Percentiles rank a stretch among this genome's conserved stretches.
Conservation (phyloP, 2,329 filamentous ascomycete species). For the Clathrospora elynae region DNA sequence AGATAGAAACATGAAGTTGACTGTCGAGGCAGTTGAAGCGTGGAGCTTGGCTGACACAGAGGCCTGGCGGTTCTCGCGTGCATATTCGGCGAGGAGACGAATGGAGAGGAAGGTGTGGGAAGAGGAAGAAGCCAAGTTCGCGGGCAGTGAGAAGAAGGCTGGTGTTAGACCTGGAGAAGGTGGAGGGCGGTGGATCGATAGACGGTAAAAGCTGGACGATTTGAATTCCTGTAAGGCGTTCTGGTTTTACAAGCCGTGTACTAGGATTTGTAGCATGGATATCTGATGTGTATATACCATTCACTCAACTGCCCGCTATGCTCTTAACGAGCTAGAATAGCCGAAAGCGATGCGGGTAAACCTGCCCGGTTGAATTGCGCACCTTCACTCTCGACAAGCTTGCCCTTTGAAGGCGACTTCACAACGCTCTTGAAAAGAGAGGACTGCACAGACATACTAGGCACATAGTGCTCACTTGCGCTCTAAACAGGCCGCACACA, state of each 20-base stretch:
- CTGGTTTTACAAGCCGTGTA: neutral
- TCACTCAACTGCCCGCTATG: too few relatives aligned
- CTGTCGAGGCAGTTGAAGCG: slow-evolving; percentile 53
- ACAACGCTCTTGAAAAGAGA: too few relatives aligned
- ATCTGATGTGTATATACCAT: too few relatives aligned
- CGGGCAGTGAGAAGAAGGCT: slow-evolving; percentile 60
- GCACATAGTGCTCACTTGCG: too few relatives aligned
- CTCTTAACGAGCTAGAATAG: too few relatives aligned
- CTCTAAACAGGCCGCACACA: neutral
- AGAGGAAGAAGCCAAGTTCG: slow-evolving; percentile 69
- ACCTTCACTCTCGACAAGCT: too few relatives aligned
- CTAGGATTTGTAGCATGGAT: too few relatives aligned
- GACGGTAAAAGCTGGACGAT: slow-evolving; percentile 3
- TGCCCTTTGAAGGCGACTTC: too few relatives aligned
- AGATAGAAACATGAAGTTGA: slow-evolving; percentile 33
- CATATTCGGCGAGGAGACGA: slow-evolving; percentile 66
- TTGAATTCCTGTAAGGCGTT: neutral
- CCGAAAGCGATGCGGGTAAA: too few relatives aligned
- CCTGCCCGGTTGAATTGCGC: too few relatives aligned
- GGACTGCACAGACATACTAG: too few relatives aligned
- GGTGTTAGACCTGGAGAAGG: slow-evolving; percentile 54
- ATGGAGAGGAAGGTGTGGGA: slow-evolving; percentile 72
- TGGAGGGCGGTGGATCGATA: slow-evolving; percentile 45
- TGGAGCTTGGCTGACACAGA: slow-evolving; percentile 73
- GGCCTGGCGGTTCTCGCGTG: slow-evolving; percentile 74